Evolutionary conservation across 495 filamentous ascomycete species (phyloP), one percentile per base, ranked within the genome.

Genomic region (Hypoxylon fuscum): DNA sequence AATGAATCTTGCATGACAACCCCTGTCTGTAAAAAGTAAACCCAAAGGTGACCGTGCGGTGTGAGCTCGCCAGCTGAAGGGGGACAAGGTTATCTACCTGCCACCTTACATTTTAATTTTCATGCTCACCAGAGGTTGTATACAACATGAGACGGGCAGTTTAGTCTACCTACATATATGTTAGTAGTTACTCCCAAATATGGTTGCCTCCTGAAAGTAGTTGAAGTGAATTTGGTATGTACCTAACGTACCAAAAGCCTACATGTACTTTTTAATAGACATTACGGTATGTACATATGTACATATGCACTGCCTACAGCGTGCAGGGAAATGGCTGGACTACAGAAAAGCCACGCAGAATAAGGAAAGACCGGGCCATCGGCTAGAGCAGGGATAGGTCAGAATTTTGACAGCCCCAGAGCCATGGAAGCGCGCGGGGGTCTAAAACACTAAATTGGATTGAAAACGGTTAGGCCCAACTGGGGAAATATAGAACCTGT

Each of bases 381-480:
- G 17, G 48, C 37, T 40, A 18, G 20, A 18, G 23, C 38, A 51
- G 44, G 43, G 45, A 23, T 62, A 46, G 14, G 37, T 12, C 27
- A 25, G 14, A 32, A 20, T n/a, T n/a, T n/a, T n/a, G n/a, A n/a
- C n/a, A n/a, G n/a, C 25, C 25, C 53, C 32, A 5, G 61, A 55
- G 31, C 61, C 61, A 35, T 17, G 32, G 40, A 43, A 17, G 42
- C 48, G 48, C 46, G 49, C 29, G 50, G 44, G 49, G 55, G 55
- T 59, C 62, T 44, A 18, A 59, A 50, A 55, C 49, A 31, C 40
- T 15, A 40, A 49, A 44, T 48, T 55, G 20, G 20, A 44, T 44
- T 27, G 14, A 31, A 53, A 64, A 64, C 29, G 32, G 62, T 42
- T 57, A 38, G 44, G 44, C 37, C 40, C 18, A 17, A 59, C 17